A percentile compares a stretch with the other conserved stretches of the same genome.
These are phyloP conservation scores for Sergeia podlipaevii DNA, from an alignment of 208 protist species.

Conservation along the genomic window DNA sequence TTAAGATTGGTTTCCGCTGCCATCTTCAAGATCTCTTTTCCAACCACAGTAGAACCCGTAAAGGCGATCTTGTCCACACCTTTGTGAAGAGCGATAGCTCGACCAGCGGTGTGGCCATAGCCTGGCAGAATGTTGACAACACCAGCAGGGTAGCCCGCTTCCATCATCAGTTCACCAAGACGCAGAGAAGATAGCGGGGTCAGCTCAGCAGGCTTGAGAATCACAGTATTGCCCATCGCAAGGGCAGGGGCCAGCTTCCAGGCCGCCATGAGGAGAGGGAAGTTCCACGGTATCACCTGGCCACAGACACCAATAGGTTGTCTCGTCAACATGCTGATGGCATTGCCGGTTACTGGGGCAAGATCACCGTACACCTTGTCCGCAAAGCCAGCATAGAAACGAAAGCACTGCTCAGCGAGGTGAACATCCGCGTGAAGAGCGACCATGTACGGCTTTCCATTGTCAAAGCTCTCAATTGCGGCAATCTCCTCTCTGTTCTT, in stretches of 20 bases:
- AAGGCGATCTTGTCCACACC: slow-evolving; percentile 91
- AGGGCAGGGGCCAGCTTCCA: slow-evolving; percentile 89
- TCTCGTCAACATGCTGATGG: slow-evolving; percentile 60
- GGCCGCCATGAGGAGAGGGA: slow-evolving; percentile 83
- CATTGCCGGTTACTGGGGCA: slow-evolving; percentile 52
- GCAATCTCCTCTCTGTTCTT: slow-evolving; percentile 61
- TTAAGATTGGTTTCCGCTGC: slow-evolving; percentile 74
- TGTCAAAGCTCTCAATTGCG: slow-evolving; percentile 83
- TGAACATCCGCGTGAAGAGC: slow-evolving; percentile 58
- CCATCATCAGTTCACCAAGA: slow-evolving; percentile 63
- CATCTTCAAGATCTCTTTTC: slow-evolving; percentile 59
- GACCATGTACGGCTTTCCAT: slow-evolving; percentile 82
- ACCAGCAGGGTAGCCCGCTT: slow-evolving; percentile 85
- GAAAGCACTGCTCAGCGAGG: slow-evolving; percentile 50
- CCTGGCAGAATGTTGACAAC: slow-evolving; percentile 88
- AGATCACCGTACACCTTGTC: slow-evolving; percentile 89
- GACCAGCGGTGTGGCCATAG: slow-evolving; percentile 71
- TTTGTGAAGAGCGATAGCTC: slow-evolving; percentile 51
- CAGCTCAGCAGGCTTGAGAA: slow-evolving; percentile 91
- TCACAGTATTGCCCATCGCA: slow-evolving; percentile 76
- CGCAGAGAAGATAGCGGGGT: slow-evolving; percentile 84
- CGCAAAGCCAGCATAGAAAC: slow-evolving; percentile 88
- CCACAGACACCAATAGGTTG: slow-evolving; percentile 86
- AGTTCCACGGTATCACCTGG: slow-evolving; percentile 92
- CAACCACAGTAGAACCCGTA: slow-evolving; percentile 81